These are phyloP conservation scores for Melaleuca quinquenervia DNA, from an alignment of 345 rosid species.

Conservation along the genomic window DNA sequence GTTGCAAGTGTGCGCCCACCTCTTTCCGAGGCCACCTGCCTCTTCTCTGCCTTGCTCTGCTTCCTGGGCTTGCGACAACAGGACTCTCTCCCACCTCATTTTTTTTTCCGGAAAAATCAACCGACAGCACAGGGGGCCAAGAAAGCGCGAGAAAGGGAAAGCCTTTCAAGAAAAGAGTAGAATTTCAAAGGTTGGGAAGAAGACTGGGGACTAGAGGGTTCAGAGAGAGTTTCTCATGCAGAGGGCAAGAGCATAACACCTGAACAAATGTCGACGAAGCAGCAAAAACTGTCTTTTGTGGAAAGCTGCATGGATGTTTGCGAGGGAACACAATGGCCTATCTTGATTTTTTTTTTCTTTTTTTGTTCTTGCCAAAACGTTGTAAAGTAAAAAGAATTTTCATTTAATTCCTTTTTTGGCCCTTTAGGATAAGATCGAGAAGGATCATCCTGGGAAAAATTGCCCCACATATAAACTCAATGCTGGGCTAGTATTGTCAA, in stretches of 20 bases:
- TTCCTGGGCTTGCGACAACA: slow-evolving; percentile 13
- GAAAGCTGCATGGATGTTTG: not conserved
- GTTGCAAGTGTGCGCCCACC: slow-evolving; percentile 98
- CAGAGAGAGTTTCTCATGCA: not conserved
- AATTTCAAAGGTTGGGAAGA: not conserved
- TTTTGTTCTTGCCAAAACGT: not conserved
- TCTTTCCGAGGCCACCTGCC: slow-evolving; percentile 58
- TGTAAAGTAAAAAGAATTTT: not conserved
- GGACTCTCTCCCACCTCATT: slow-evolving; percentile 73
- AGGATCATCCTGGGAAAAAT: not conserved
- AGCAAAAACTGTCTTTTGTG: not conserved
- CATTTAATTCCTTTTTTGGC: not conserved
- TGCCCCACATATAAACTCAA: not conserved
- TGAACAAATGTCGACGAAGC: not conserved
- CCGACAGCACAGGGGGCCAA: not conserved
- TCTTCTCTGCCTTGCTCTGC: slow-evolving; percentile 6
- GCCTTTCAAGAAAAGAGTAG: not conserved
- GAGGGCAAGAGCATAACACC: not conserved
- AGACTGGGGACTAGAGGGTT: not conserved
- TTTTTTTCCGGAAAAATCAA: not conserved
- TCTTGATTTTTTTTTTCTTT: not conserved
- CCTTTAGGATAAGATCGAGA: not conserved
- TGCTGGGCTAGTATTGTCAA: not conserved
- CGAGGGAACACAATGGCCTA: not conserved
- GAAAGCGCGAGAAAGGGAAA: not conserved